Conservation (phyloP, 805 yeast species). For the Yarrowia osloensis region DNA sequence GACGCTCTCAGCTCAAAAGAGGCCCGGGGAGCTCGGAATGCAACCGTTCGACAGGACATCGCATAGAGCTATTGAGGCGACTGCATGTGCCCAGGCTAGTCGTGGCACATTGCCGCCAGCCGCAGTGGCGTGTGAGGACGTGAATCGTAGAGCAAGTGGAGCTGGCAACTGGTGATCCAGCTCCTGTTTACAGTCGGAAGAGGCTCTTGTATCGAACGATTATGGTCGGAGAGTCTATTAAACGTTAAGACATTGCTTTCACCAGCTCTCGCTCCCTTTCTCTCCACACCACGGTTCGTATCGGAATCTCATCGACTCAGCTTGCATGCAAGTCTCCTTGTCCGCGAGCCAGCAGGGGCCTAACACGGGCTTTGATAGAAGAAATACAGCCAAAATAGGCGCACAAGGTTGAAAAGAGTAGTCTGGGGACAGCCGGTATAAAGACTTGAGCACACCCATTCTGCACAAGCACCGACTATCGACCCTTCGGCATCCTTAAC, state of each 20-base stretch:
- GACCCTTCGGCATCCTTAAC: not conserved
- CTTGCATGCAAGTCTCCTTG: slow-evolving; percentile 4
- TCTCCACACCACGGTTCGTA: not conserved
- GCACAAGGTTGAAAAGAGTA: not conserved
- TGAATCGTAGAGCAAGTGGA: too few relatives aligned
- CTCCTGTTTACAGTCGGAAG: too few relatives aligned
- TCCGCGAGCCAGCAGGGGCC: not conserved
- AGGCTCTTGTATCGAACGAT: too few relatives aligned
- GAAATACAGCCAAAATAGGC: not conserved
- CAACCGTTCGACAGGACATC: not conserved
- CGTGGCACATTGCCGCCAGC: not conserved
- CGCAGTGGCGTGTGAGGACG: not conserved
- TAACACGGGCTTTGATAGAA: slow-evolving; percentile 4
- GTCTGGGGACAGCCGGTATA: not conserved
- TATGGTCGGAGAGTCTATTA: too few relatives aligned
- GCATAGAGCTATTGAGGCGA: not conserved
- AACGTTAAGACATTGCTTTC: not conserved
- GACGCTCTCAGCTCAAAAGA: not conserved
- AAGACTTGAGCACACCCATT: not conserved
- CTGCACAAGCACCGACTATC: not conserved
- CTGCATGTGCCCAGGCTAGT: not conserved
- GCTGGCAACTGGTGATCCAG: too few relatives aligned
- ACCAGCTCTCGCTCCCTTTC: too few relatives aligned
- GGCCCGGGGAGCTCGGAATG: not conserved
- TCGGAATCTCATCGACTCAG: not conserved